These are phyloP conservation scores for Hyaloscypha finlandica DNA, from an alignment of 495 filamentous ascomycete genomes.

Conservation along the genomic window DNA sequence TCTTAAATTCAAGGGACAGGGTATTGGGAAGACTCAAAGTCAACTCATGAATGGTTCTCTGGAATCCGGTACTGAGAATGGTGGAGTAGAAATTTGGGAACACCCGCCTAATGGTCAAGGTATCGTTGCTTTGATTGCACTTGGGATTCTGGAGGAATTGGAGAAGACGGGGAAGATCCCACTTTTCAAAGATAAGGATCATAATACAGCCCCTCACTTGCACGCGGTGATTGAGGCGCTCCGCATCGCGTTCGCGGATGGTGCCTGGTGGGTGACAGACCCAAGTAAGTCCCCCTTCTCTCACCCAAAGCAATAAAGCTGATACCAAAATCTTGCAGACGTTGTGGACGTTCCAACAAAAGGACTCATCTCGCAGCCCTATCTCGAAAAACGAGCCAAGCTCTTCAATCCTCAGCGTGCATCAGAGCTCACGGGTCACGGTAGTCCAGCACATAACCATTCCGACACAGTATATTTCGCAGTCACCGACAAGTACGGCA, in stretches of 20 bases:
- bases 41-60: slow-evolving; percentile 42
- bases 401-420: slow-evolving; percentile 66
- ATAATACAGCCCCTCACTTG: slow-evolving; percentile 77
- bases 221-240: slow-evolving; percentile 89
- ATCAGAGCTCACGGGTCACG: slow-evolving; percentile 25
- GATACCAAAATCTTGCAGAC: slow-evolving; percentile 27
- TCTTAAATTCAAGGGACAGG: slow-evolving; percentile 71
- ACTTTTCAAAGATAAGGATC: slow-evolving; percentile 63
- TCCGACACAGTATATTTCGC: background rate
- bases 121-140: slow-evolving; percentile 89
- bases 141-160: slow-evolving; percentile 86
- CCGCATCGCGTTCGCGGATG: slow-evolving; percentile 92
- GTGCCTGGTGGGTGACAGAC: slow-evolving; percentile 85
- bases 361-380: slow-evolving; percentile 59
- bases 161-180: slow-evolving; percentile 72
- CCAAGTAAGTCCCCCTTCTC: slow-evolving; percentile 42
- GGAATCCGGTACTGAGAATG: slow-evolving; percentile 41
- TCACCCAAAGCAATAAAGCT: background rate
- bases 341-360: slow-evolving; percentile 63
- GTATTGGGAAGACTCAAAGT: slow-evolving; percentile 47
- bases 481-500: background rate
- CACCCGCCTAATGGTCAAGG: slow-evolving; percentile 97
- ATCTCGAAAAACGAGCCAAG: slow-evolving; percentile 69
- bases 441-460: background rate
- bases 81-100: slow-evolving; percentile 87